Conservation (phyloP, 768 basidiomycete species). For the Cystofilobasidium bisporidii region DNA sequence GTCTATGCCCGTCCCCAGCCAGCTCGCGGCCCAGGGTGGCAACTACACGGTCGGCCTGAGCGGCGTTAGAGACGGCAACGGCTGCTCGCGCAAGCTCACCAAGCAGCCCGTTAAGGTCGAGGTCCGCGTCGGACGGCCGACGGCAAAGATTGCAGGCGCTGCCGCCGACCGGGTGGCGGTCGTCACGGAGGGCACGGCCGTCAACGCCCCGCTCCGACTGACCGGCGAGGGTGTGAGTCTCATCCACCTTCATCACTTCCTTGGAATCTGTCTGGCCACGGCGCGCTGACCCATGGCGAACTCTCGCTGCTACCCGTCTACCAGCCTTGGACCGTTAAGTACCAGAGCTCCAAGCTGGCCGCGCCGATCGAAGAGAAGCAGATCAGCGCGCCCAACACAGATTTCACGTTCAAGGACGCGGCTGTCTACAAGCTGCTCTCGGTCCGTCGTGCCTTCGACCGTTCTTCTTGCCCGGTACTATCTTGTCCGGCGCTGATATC, state of each 20-base stretch:
- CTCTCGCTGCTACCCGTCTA: slow-evolving; percentile 1
- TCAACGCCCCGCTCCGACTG: slow-evolving; percentile 66
- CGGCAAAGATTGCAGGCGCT: background rate
- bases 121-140: slow-evolving; percentile 53
- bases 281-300: too few species aligned
- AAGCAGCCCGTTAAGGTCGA: slow-evolving; percentile 73
- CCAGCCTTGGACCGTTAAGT: slow-evolving; percentile 82
- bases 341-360: slow-evolving; percentile 47
- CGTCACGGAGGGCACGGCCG: slow-evolving; percentile 63
- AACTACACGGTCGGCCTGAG: slow-evolving; percentile 44
- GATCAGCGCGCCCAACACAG: slow-evolving; percentile 57
- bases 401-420: slow-evolving; percentile 60
- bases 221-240: slow-evolving; percentile 57
- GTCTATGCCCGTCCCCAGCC: slow-evolving; percentile 32
- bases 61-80: slow-evolving; percentile 76
- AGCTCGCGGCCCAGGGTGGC: slow-evolving; percentile 32
- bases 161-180: slow-evolving; percentile 43
- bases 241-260: too few species aligned
- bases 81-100: slow-evolving; percentile 66
- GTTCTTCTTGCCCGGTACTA: too few species aligned
- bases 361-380: slow-evolving; percentile 44
- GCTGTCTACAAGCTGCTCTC: slow-evolving; percentile 66
- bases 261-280: too few species aligned
- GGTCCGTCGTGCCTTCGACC: too few species aligned
- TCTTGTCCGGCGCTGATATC: too few species aligned